A percentile compares a stretch with the other conserved stretches of the same genome.
These are phyloP conservation scores for Typha latifolia DNA, from an alignment of 176 grass and related monocot species.

Conservation along the genomic window DNA sequence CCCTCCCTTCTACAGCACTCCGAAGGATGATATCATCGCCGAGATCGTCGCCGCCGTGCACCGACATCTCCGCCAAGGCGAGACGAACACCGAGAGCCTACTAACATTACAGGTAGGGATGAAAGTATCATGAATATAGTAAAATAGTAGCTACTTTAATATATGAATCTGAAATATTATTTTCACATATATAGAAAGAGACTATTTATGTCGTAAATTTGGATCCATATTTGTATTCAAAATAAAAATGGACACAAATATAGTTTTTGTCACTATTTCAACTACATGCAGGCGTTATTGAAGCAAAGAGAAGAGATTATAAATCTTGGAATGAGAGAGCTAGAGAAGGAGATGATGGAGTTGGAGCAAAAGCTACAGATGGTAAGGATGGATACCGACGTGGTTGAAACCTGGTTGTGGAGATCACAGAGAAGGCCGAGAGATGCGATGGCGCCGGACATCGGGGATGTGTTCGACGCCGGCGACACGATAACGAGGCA, in stretches of 20 bases:
- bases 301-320: not conserved
- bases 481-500: slow-evolving; percentile 8
- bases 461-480: slow-evolving; percentile 4
- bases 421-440: not conserved
- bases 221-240: too few relatives aligned
- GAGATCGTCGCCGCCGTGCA: not conserved
- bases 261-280: too few relatives aligned
- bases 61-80: not conserved
- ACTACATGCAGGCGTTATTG: too few relatives aligned
- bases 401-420: slow-evolving; percentile 12
- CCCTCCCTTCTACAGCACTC: not conserved
- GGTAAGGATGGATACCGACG: slow-evolving; percentile 9
- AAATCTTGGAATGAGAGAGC: not conserved
- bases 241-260: too few relatives aligned
- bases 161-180: too few relatives aligned
- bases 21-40: not conserved
- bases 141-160: too few relatives aligned
- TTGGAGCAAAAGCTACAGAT: slow-evolving; percentile 21
- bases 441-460: not conserved
- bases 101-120: not conserved
- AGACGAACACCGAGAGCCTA: not conserved
- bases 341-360: slow-evolving; percentile 7
- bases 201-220: too few relatives aligned
- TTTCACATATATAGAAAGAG: too few relatives aligned
- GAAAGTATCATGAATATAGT: not conserved